These are phyloP conservation scores for Tuber brumale DNA, from an alignment of 495 filamentous ascomycete genomes.

Conservation along the genomic window DNA sequence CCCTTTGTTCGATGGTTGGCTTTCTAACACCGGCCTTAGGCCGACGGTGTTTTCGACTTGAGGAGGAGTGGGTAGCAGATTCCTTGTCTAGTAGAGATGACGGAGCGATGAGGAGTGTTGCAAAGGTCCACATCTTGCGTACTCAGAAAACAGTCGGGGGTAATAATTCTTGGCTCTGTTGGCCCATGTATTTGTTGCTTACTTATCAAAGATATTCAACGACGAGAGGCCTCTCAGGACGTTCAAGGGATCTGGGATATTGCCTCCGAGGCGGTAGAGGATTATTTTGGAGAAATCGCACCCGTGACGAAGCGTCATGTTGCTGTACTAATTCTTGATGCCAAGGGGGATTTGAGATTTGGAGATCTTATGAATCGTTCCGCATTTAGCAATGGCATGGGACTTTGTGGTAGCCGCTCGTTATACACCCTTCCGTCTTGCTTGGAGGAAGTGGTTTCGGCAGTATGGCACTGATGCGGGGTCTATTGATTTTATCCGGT, in stretches of 20 bases:
- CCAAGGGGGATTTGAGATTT: conserved; percentile 43
- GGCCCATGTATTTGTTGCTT: conserved; percentile 36
- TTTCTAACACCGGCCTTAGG: conserved; percentile 23
- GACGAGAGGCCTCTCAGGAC: conserved; percentile 26
- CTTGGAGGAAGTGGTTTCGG: conserved; percentile 45
- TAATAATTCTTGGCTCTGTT: conserved; percentile 41
- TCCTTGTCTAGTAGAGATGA: conserved; percentile 42
- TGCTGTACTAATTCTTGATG: conserved; percentile 47
- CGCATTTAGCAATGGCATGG: conserved; percentile 46
- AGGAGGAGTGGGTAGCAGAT: conserved; percentile 49
- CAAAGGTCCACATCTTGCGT: conserved; percentile 49
- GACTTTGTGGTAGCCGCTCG: conserved; percentile 48
- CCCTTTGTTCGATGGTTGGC: not conserved
- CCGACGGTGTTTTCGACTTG: conserved; percentile 49
- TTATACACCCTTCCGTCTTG: conserved; percentile 49
- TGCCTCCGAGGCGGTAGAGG: conserved; percentile 45
- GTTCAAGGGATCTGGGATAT: conserved; percentile 44
- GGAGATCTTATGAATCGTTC: conserved; percentile 46
- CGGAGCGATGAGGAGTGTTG: conserved; percentile 42
- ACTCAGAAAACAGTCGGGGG: conserved; percentile 46
- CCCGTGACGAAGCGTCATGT: conserved; percentile 44
- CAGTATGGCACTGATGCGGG: conserved; percentile 16
- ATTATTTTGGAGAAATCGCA: conserved; percentile 43
- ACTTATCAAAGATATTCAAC: conserved; percentile 27
- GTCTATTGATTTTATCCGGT: not conserved